Base-by-base conservation (phyloP, 2,329 filamentous ascomycete species). In the Apiospora saccharicola region DNA sequence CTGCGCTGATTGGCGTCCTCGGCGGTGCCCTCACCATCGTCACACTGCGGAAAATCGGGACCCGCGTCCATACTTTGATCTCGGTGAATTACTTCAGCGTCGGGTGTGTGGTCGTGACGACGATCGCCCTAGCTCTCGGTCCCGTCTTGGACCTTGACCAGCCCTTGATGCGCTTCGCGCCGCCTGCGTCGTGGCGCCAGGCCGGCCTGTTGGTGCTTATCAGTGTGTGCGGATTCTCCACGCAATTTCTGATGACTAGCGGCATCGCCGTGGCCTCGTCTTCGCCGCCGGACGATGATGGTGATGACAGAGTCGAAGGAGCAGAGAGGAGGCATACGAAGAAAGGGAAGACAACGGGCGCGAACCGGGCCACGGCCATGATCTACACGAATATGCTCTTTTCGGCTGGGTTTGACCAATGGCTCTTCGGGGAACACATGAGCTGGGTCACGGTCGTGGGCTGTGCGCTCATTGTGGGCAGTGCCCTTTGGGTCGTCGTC, bases 241-340 rank as follows among this genome's bases (percentile, higher is more conserved):
- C 96, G 89, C 95, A 98, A 87, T 94, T 94, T 76, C 86, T 97
- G n/a, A 84, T 97, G 24, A 96, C 95, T 0, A 88, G 90, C 0
- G 94, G 94, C 0, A 83, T 98, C 68, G 57, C 57, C 19, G 57
- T 64, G 34, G 37, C 37, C 37, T 64, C 34, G 7, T 13, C 57
- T 13, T 41, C 57, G 2, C 12, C 30, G 2, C n/a, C 53, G 4
- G 49, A 24, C 13, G 49, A 51, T 10, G 49, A 22, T 6, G 49
- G 24, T 13, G 46, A 47, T 5, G 46, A 12, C 22, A n/a, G n/a
- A 10, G 47, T 3, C 2, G 47, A 4, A 24, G n/a, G n/a, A 4
- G n/a, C n/a, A 24, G 84, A 30, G 49, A 24, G n/a, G n/a, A 24
- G 12, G 22, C 19, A n/a, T 22, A 24, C 24, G 49, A 14, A 14